These are phyloP conservation scores for Trametes villosa DNA, from an alignment of 768 basidiomycete species.

Conservation along the genomic window DNA sequence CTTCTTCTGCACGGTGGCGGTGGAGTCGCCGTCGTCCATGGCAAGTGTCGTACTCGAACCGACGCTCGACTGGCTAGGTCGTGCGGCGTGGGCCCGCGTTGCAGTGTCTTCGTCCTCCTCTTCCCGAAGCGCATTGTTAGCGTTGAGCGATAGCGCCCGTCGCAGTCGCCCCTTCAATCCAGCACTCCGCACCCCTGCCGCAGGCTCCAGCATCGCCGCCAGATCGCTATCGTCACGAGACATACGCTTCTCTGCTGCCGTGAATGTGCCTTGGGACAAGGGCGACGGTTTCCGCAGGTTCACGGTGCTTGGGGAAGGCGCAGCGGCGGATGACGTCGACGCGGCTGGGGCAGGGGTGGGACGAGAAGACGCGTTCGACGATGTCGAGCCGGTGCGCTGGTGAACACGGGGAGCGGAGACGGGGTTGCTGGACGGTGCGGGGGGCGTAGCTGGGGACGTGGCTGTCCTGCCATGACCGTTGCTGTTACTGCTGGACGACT, in stretches of 20 bases:
- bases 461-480: conserved; percentile 27
- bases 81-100: not conserved
- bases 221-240: conserved; percentile 78
- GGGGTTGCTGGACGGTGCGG: conserved; percentile 26
- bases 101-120: conserved; percentile 51
- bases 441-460: conserved; percentile 26
- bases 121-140: conserved; percentile 59
- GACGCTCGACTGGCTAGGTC: conserved; percentile 33
- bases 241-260: conserved; percentile 73
- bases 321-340: conserved; percentile 37
- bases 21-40: conserved; percentile 35
- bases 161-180: conserved; percentile 81
- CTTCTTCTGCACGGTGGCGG: conserved; percentile 58
- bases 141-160: conserved; percentile 72
- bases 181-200: conserved; percentile 54
- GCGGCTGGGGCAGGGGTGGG: conserved; percentile 39
- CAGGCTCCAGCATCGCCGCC: conserved; percentile 51
- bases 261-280: conserved; percentile 65
- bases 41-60: conserved; percentile 35
- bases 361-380: conserved; percentile 40
- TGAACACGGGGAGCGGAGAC: conserved; percentile 43
- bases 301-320: conserved; percentile 33
- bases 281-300: conserved; percentile 58
- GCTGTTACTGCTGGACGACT: conserved; percentile 26
- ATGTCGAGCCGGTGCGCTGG: conserved; percentile 54